These are phyloP conservation scores for Geotrichum reessii DNA, from an alignment of 1,139 yeast species.

Conservation along the genomic window DNA sequence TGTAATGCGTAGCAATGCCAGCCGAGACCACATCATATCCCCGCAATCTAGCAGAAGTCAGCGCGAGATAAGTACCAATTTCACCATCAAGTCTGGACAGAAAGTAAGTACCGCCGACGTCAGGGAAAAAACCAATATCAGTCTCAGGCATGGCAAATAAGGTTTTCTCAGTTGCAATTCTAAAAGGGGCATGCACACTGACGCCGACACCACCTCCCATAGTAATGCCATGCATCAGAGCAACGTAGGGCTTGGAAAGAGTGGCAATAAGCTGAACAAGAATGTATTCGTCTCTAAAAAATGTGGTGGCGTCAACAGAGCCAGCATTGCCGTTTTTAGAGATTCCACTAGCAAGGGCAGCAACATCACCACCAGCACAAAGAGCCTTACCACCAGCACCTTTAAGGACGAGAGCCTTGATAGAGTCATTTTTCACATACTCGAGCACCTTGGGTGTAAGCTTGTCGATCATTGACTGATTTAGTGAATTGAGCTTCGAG, in stretches of 20 bases:
- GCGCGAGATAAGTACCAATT: conserved; percentile 76
- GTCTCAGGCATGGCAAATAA: conserved; percentile 97
- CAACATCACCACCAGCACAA: conserved; percentile 88
- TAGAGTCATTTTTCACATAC: conserved; percentile 62
- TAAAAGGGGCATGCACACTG: conserved; percentile 86
- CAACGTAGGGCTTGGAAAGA: conserved; percentile 75
- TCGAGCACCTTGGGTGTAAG: conserved; percentile 72
- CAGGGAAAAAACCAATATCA: conserved; percentile 95
- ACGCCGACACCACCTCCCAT: conserved; percentile 99
- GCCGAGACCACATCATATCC: conserved; percentile 77
- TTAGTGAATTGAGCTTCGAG: conserved; percentile 77
- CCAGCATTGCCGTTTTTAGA: conserved; percentile 40
- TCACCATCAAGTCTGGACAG: conserved; percentile 77
- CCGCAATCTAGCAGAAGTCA: conserved; percentile 72
- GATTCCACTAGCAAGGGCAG: conserved; percentile 55
- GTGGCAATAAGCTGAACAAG: conserved; percentile 75
- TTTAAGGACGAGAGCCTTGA: conserved; percentile 61
- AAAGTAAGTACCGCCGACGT: conserved; percentile 90
- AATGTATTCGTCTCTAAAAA: conserved; percentile 76
- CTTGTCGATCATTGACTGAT: conserved; percentile 67
- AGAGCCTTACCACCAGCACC: conserved; percentile 52
- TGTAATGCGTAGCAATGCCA: conserved; percentile 89
- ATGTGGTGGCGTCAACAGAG: conserved; percentile 45
- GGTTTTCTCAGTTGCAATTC: conserved; percentile 86
- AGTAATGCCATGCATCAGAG: conserved; percentile 85